Percentiles rank a stretch among this genome's conserved stretches.
phyloP scores from a whole-genome alignment of 179 eudicot species.

The Silene vulgaris region DNA sequence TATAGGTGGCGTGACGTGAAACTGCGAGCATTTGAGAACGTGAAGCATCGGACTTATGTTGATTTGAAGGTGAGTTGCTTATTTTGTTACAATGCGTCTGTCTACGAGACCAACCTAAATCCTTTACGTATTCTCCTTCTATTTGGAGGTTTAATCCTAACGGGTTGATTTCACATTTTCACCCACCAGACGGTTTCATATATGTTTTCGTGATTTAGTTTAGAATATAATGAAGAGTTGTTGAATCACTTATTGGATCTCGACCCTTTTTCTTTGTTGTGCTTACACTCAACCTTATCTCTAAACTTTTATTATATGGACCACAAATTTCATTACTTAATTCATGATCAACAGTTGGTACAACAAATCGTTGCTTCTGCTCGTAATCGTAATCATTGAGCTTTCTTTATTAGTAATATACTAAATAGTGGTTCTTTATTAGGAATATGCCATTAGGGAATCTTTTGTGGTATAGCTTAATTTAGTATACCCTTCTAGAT shows the following conservation, averaged over 20 bases:
- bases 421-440: slow-evolving; percentile 8
- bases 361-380: slow-evolving; percentile 27
- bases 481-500: slow-evolving; percentile 19
- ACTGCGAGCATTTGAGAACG: slow-evolving; percentile 75
- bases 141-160: neutral
- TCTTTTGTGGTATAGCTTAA: slow-evolving; percentile 26
- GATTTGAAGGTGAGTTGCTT: slow-evolving; percentile 68
- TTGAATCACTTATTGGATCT: slow-evolving; percentile 3
- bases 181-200: neutral
- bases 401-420: slow-evolving; percentile 18
- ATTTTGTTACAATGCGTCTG: neutral
- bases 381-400: slow-evolving; percentile 22
- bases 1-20: slow-evolving; percentile 97
- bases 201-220: neutral
- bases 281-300: slow-evolving; percentile 16
- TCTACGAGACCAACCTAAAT: neutral
- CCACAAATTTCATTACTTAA: slow-evolving; percentile 9
- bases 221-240: neutral
- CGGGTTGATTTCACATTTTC: neutral
- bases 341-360: slow-evolving; percentile 24
- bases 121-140: too few species aligned
- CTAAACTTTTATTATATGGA: slow-evolving; percentile 1
- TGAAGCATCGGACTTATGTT: slow-evolving; percentile 88
- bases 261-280: slow-evolving; percentile 7
- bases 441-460: slow-evolving; percentile 26